Evolutionary conservation across 129 eudicot genomes (phyloP).

Genomic region (Kitagawia praeruptora): DNA sequence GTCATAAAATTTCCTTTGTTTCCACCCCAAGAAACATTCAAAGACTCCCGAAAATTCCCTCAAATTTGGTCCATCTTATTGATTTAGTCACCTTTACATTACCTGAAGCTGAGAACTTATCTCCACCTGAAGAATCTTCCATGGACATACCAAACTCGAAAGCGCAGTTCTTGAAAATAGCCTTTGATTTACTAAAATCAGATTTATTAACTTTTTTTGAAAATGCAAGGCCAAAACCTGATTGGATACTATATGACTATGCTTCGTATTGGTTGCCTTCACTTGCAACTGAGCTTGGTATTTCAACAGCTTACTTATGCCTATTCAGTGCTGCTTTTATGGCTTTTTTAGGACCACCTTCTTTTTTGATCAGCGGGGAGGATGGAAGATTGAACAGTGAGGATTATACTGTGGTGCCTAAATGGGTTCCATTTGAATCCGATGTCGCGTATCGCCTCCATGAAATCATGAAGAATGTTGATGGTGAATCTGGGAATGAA

Average conservation of each 20-base stretch:
- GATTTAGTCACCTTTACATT: conserved; percentile 37
- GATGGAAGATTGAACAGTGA: conserved; percentile 37
- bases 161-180: conserved; percentile 49
- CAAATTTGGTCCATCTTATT: conserved; percentile 27
- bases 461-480: conserved; percentile 42
- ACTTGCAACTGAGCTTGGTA: conserved; percentile 37
- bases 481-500: conserved; percentile 43
- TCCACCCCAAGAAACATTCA: conserved; percentile 73
- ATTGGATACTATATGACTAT: conserved; percentile 70
- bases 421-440: conserved; percentile 51
- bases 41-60: conserved; percentile 49
- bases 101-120: conserved; percentile 41
- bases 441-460: conserved; percentile 34
- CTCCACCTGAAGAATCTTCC: conserved; percentile 53
- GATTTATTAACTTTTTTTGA: conserved; percentile 34
- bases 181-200: conserved; percentile 47
- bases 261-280: conserved; percentile 70
- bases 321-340: conserved; percentile 60
- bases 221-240: conserved; percentile 33
- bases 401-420: conserved; percentile 47
- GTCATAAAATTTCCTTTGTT: conserved; percentile 52
- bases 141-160: conserved; percentile 57
- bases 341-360: conserved; percentile 62
- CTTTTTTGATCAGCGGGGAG: conserved; percentile 19
- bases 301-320: conserved; percentile 38